Base-by-base conservation (phyloP, 768 basidiomycete species). In the Trametes coccinea region DNA sequence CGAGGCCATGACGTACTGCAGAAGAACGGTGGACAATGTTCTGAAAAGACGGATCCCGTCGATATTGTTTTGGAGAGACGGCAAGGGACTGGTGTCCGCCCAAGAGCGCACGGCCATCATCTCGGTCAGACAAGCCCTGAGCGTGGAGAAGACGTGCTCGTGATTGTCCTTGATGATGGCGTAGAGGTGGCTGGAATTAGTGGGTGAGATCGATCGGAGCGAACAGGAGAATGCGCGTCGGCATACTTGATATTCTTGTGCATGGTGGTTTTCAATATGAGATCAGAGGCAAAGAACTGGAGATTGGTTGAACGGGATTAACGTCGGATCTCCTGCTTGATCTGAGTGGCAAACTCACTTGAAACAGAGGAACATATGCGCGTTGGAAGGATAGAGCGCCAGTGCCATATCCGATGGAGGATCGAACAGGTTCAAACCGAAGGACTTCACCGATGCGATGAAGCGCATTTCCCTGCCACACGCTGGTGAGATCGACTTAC, bases 261-360 rank as follows among this genome's bases (percentile, higher is more conserved):
- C 29, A 85, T 63, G 1, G 82, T 86, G 62, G 82, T 85, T 69
- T 84, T 84, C 41, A 86, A 67, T 6, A 88, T 79, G 50, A 81
- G 80, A 17, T 84, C 81, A 8, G 86, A 86, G 0, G 86, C 79
- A 43, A 84, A 70, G 68, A 85, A 86, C 85, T 59, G 14, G 48
- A 30, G 27, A 14, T 43, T n/a, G 41, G 22, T n/a, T n/a, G 29
- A 16, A 31, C 87, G 47, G 6, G 43, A 22, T 57, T 4, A 55
- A 64, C 40, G 33, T 11, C 9, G 22, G 16, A 53, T 14, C 30
- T 5, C 9, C 7, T 44, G 10, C 27, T 37, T 5, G 8, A 29
- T 37, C 14, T 22, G 22, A 22, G 41, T n/a, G 27, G 5, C n/a
- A 29, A 6, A 43, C 61, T 13, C 17, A 66, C 86, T 40, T 79